A percentile compares a stretch with the other conserved stretches of the same genome.
phyloP scores from a whole-genome alignment of 441 rosid species.

The Sinapis alba region DNA sequence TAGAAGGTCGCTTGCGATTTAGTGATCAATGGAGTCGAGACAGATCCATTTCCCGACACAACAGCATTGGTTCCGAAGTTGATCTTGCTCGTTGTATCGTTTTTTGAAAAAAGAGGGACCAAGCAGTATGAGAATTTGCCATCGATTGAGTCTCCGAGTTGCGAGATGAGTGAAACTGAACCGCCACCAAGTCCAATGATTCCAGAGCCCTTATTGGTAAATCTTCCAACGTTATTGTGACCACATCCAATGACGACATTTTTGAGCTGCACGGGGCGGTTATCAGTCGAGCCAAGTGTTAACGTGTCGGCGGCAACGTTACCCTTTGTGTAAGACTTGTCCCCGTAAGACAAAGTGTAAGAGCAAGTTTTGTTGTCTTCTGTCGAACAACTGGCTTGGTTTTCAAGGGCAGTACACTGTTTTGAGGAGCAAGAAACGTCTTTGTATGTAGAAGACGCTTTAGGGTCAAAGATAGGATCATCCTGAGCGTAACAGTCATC shows the following conservation, averaged over 20 bases:
- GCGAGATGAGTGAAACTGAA: conserved; percentile 38
- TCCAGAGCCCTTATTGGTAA: conserved; percentile 29
- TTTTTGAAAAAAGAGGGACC: conserved; percentile 33
- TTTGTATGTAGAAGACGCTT: conserved; percentile 43
- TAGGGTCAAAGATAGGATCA: conserved; percentile 44
- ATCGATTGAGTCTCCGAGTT: conserved; percentile 34
- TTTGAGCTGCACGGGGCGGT: conserved; percentile 26
- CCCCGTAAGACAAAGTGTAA: conserved; percentile 38
- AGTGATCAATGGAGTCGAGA: background rate
- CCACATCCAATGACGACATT: conserved; percentile 48
- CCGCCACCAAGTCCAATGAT: conserved; percentile 54
- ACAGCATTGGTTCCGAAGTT: conserved; percentile 38
- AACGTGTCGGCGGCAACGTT: conserved; percentile 46
- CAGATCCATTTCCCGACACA: conserved; percentile 1
- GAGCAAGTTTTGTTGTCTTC: conserved; percentile 18
- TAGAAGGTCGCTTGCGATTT: background rate
- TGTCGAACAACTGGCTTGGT: background rate
- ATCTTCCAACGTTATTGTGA: conserved; percentile 37
- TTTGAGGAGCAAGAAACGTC: conserved; percentile 40
- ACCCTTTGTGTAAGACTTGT: conserved; percentile 43
- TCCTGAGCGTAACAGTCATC: conserved; percentile 34
- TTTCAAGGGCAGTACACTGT: conserved; percentile 6
- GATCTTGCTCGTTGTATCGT: conserved; percentile 35
- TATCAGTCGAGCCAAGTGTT: conserved; percentile 39
- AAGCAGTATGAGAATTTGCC: conserved; percentile 56